Conservation (phyloP, 2,329 filamentous ascomycete species). For the Paecilomyces sp. region DNA sequence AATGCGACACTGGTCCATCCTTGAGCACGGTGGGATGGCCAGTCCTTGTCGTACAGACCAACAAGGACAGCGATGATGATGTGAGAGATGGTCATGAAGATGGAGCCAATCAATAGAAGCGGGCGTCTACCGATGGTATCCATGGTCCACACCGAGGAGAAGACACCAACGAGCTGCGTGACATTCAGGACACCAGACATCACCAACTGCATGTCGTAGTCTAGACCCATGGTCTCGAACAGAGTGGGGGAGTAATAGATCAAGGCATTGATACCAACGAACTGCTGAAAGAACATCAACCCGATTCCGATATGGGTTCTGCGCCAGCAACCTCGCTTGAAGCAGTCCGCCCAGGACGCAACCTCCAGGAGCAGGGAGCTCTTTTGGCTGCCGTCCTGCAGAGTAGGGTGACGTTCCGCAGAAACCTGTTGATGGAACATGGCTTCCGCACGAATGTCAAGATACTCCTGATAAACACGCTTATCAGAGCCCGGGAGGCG, state of each 20-base stretch:
- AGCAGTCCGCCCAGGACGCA: conserved; percentile 44
- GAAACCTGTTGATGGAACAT: conserved; percentile 43
- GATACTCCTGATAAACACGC: conserved; percentile 45
- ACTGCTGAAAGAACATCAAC: conserved; percentile 53
- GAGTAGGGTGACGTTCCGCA: conserved; percentile 30
- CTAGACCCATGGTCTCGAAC: conserved; percentile 45
- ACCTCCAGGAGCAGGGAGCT: conserved; percentile 42
- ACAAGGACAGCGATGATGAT: conserved; percentile 49
- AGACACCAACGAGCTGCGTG: conserved; percentile 40
- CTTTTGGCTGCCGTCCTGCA: conserved; percentile 24
- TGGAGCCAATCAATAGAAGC: conserved; percentile 39
- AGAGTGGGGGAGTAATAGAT: conserved; percentile 56
- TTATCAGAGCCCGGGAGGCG: conserved; percentile 42
- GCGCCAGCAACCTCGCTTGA: conserved; percentile 43
- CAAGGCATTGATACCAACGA: conserved; percentile 49
- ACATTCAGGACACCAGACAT: conserved; percentile 50
- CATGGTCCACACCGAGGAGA: conserved; percentile 43
- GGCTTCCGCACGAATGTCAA: conserved; percentile 47
- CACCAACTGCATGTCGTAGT: conserved; percentile 41
- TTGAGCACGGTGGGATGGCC: conserved; percentile 43
- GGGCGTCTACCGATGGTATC: conserved; percentile 42
- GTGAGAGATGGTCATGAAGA: conserved; percentile 41
- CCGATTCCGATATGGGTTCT: conserved; percentile 46
- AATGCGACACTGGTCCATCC: conserved; percentile 54
- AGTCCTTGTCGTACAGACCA: conserved; percentile 45